A percentile compares a stretch with the other conserved stretches of the same genome.
These are phyloP conservation scores for Colletotrichum chlorophyti DNA, from an alignment of 2,329 filamentous ascomycete species.

Conservation along the genomic window DNA sequence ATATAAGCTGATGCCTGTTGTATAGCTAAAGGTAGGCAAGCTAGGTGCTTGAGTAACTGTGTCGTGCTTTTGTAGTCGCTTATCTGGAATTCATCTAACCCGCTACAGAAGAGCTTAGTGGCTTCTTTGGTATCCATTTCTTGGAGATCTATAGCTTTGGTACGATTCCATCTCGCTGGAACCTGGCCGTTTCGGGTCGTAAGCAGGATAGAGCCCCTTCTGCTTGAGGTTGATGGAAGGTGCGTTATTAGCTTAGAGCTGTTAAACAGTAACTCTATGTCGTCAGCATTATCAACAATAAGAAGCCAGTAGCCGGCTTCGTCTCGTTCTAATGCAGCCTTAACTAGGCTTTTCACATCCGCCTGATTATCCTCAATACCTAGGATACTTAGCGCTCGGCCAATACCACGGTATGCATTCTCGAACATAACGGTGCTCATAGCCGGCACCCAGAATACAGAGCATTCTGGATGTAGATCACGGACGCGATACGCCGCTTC, in stretches of 20 bases:
- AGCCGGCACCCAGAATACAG: constrained; percentile 49
- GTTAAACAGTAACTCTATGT: constrained; percentile 39
- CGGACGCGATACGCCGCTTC: constrained; percentile 39
- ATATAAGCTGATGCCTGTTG: constrained; percentile 44
- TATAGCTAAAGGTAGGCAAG: constrained; percentile 43
- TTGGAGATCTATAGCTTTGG: constrained; percentile 30
- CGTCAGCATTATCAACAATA: constrained; percentile 53
- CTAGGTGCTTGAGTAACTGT: constrained; percentile 38
- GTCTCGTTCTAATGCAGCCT: constrained; percentile 23
- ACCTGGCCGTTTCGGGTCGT: constrained; percentile 31
- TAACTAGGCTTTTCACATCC: constrained; percentile 45
- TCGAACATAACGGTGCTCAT: constrained; percentile 38
- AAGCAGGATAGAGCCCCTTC: constrained; percentile 30
- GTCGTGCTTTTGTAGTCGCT: constrained; percentile 28
- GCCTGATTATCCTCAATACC: constrained; percentile 40
- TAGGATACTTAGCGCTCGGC: constrained; percentile 33
- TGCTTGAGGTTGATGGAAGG: constrained; percentile 37
- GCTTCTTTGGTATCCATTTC: constrained; percentile 34
- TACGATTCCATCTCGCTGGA: constrained; percentile 15
- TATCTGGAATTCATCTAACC: constrained; percentile 30
- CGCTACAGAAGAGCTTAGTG: constrained; percentile 30
- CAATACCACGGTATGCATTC: constrained; percentile 43
- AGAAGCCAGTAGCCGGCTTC: constrained; percentile 47
- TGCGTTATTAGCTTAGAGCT: constrained; percentile 31
- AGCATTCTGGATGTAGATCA: constrained; percentile 36